Evolutionary conservation across 106 monocot species (phyloP).

Genomic region (Agapanthus africanus): DNA sequence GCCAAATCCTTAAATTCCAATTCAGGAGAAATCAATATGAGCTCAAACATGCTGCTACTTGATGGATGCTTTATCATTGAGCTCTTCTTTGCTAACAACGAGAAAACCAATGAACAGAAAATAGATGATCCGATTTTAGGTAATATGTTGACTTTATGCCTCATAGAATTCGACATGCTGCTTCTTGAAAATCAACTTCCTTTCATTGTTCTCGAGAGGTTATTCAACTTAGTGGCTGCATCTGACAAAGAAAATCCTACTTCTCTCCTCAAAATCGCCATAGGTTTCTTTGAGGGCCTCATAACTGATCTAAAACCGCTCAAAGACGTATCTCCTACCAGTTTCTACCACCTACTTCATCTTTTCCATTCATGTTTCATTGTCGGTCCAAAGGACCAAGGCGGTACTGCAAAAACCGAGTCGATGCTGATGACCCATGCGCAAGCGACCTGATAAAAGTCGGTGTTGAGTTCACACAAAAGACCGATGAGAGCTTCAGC

Average conservation of each 20-base stretch:
- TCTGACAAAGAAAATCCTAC: background rate
- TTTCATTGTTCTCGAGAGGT: constrained; percentile 4
- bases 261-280: background rate
- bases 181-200: constrained; percentile 12
- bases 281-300: background rate
- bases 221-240: background rate
- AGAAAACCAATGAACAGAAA: background rate
- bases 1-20: background rate
- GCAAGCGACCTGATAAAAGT: constrained; percentile 3
- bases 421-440: constrained; percentile 2
- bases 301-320: background rate
- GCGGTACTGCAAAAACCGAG: no score
- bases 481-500: background rate
- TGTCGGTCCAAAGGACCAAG: background rate
- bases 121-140: background rate
- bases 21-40: background rate
- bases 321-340: background rate
- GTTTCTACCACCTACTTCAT: constrained; percentile 12
- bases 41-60: background rate
- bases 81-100: no score
- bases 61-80: constrained; percentile 12
- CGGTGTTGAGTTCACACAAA: background rate
- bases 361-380: constrained; percentile 9
- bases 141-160: background rate
- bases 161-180: constrained; percentile 1